A percentile compares a stretch with the other conserved stretches of the same genome.
Evolutionary conservation across 2,329 filamentous ascomycete genomes (phyloP).

Genomic region (Xylaria sp.): DNA sequence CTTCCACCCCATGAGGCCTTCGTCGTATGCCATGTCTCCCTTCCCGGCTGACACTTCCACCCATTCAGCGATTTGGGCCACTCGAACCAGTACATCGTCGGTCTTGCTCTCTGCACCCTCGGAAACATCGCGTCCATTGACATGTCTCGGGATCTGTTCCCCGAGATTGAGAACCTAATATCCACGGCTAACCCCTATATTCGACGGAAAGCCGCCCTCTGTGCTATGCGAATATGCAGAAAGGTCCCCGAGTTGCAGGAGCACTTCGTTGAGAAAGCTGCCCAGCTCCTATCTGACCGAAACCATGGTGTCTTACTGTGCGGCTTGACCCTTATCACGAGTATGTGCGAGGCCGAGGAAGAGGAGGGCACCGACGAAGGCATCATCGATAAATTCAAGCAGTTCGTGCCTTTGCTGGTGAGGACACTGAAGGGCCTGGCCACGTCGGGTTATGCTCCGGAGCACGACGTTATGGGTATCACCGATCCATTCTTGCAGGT

Average conservation of each 20-base stretch:
- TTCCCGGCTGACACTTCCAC: slow-evolving; percentile 31
- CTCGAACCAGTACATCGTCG: slow-evolving; percentile 97
- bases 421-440: slow-evolving; percentile 88
- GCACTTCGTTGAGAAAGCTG: slow-evolving; percentile 92
- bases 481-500: slow-evolving; percentile 97
- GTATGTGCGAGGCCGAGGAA: slow-evolving; percentile 91
- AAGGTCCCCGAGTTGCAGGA: slow-evolving; percentile 97
- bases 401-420: slow-evolving; percentile 77
- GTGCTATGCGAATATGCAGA: slow-evolving; percentile 96
- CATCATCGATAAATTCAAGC: slow-evolving; percentile 84
- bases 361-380: slow-evolving; percentile 85
- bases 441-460: slow-evolving; percentile 91
- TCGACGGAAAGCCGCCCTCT: slow-evolving; percentile 92
- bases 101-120: slow-evolving; percentile 89
- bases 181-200: slow-evolving; percentile 98
- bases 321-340: slow-evolving; percentile 83
- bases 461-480: slow-evolving; percentile 97
- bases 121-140: slow-evolving; percentile 97
- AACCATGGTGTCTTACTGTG: slow-evolving; percentile 95
- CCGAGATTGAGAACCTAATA: slow-evolving; percentile 88
- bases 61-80: slow-evolving; percentile 78
- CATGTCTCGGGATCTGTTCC: slow-evolving; percentile 96
- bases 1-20: slow-evolving; percentile 22
- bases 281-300: slow-evolving; percentile 78
- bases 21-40: background rate